phyloP scores from a whole-genome alignment of 2,329 filamentous ascomycete genomes.

The Raffaelea arxii region DNA sequence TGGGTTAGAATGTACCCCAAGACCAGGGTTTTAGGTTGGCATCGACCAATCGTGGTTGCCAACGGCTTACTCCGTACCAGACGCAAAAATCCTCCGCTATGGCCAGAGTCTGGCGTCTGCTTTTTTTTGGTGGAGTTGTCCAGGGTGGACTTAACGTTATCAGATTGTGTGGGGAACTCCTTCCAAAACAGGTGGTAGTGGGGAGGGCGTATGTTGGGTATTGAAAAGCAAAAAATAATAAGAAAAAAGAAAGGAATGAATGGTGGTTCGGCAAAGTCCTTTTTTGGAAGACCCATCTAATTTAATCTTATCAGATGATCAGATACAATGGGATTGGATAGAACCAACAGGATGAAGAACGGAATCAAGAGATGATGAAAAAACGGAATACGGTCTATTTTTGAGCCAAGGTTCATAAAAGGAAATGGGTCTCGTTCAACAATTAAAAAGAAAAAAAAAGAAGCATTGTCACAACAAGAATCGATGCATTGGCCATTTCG shows the following conservation, averaged over 20 bases:
- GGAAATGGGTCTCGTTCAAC: too few relatives aligned
- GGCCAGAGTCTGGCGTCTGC: not conserved
- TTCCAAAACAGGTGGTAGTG: not conserved
- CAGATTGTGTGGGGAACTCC: not conserved
- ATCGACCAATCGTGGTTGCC: too few relatives aligned
- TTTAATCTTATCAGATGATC: slow-evolving; percentile 16
- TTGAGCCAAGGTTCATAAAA: too few relatives aligned
- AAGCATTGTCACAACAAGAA: too few relatives aligned
- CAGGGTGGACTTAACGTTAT: not conserved
- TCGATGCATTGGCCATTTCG: not conserved
- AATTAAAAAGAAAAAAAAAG: too few relatives aligned
- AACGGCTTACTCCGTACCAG: too few relatives aligned
- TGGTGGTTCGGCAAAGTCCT: too few relatives aligned
- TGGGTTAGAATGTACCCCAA: too few relatives aligned
- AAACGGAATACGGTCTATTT: not conserved
- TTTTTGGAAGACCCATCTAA: slow-evolving; percentile 6
- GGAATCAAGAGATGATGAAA: not conserved
- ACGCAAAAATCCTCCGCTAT: not conserved
- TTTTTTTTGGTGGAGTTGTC: not conserved
- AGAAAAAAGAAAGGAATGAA: not conserved
- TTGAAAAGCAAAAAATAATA: too few relatives aligned
- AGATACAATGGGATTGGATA: not conserved
- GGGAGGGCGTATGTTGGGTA: not conserved
- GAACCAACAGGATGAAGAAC: not conserved
- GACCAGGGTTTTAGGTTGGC: slow-evolving; percentile 19